A percentile compares a stretch with the other conserved stretches of the same genome.
Conservation (phyloP, 305 asterid species). For the Fraxinus baroniana region DNA sequence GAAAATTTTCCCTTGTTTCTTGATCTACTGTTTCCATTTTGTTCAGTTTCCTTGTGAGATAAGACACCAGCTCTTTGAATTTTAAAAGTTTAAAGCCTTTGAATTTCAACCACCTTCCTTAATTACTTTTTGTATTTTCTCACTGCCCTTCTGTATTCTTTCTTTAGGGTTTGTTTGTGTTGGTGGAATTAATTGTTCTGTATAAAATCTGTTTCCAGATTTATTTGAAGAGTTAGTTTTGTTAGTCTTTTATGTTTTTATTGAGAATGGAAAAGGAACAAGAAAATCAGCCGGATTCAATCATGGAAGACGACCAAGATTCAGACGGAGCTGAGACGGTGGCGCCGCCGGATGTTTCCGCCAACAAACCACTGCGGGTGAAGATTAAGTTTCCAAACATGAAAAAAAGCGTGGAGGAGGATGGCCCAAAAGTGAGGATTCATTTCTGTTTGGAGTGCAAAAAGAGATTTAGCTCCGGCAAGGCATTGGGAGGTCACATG, state of each 20-base stretch:
- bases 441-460: slow-evolving; percentile 49
- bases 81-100: too few relatives aligned
- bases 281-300: background rate
- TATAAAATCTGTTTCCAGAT: background rate
- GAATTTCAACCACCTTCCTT: background rate
- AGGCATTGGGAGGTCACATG: slow-evolving; percentile 83
- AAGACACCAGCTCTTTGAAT: background rate
- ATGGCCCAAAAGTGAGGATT: slow-evolving; percentile 9
- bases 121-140: background rate
- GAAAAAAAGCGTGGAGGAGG: background rate
- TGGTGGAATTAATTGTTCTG: background rate
- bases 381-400: background rate
- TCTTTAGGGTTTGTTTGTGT: slow-evolving; percentile 1
- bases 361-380: background rate
- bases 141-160: background rate
- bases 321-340: background rate
- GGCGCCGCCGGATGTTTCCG: background rate
- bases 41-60: background rate
- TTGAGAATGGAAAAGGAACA: background rate
- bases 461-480: slow-evolving; percentile 54
- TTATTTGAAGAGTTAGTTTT: background rate
- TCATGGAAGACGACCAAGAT: background rate
- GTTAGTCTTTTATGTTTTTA: background rate
- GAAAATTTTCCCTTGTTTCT: background rate
- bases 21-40: background rate